These are phyloP conservation scores for Ilex paraguariensis DNA, from an alignment of 305 asterid genomes.

Conservation along the genomic window DNA sequence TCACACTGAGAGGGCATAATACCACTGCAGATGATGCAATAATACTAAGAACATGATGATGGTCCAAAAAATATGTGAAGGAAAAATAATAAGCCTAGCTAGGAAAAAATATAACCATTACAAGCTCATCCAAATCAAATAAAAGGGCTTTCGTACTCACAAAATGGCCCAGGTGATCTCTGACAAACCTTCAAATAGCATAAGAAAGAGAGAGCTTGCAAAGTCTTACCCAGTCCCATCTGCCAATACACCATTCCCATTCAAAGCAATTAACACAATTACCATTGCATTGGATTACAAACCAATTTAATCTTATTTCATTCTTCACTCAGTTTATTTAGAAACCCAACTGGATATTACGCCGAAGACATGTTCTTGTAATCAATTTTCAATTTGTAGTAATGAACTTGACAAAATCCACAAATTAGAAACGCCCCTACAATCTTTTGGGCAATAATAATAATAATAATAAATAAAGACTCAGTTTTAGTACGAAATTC, in stretches of 20 bases:
- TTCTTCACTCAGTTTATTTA: too few species aligned
- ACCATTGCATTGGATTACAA: background rate
- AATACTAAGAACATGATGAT: constrained; percentile 11
- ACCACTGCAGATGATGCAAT: constrained; percentile 60
- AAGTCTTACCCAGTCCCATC: constrained; percentile 97
- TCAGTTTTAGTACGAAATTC: too few species aligned
- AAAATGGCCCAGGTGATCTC: constrained; percentile 69
- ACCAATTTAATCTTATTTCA: too few species aligned
- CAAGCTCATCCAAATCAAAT: background rate
- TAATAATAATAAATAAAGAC: too few species aligned
- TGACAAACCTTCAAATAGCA: constrained; percentile 68
- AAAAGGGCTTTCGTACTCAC: constrained; percentile 43
- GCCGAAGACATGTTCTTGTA: too few species aligned
- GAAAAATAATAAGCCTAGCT: constrained; percentile 2
- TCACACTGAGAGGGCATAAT: constrained; percentile 89
- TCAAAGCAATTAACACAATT: constrained; percentile 12
- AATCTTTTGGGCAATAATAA: too few species aligned
- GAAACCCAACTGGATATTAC: too few species aligned
- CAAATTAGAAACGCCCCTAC: too few species aligned
- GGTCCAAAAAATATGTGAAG: constrained; percentile 5
- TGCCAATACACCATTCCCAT: constrained; percentile 30
- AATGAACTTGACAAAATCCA: too few species aligned
- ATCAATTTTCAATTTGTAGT: too few species aligned
- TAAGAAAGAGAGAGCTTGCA: constrained; percentile 83
- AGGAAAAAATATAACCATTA: too few species aligned